phyloP scores from a whole-genome alignment of 2,329 filamentous ascomycete genomes.

The Alternaria arbusti region DNA sequence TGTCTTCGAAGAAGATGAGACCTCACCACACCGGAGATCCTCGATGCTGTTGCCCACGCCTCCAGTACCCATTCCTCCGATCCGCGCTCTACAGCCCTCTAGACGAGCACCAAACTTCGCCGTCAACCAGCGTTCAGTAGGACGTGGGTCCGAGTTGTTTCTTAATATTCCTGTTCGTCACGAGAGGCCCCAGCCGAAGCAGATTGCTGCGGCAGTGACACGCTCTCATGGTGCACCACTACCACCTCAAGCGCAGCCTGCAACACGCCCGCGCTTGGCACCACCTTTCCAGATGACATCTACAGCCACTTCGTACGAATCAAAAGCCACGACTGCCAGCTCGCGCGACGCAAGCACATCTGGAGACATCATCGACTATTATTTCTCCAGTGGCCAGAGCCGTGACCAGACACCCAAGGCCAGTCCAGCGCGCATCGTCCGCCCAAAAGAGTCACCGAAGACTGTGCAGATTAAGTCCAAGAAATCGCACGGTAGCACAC shows the following conservation, averaged over 20 bases:
- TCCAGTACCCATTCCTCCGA: slow-evolving; percentile 42
- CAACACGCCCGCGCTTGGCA: slow-evolving; percentile 15
- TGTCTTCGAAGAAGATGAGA: slow-evolving; percentile 49
- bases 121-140: slow-evolving; percentile 7
- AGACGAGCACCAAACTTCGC: slow-evolving; percentile 22
- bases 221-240: slow-evolving; percentile 17
- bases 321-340: slow-evolving; percentile 25
- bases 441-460: slow-evolving; percentile 27
- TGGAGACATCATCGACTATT: slow-evolving; percentile 48
- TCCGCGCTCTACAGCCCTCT: slow-evolving; percentile 42
- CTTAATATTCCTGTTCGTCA: slow-evolving; percentile 42
- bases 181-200: slow-evolving; percentile 30
- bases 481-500: slow-evolving; percentile 34
- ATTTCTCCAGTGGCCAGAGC: slow-evolving; percentile 33
- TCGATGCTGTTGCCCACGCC: slow-evolving; percentile 40
- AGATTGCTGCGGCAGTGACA: slow-evolving; percentile 10
- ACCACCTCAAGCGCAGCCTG: slow-evolving; percentile 2
- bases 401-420: slow-evolving; percentile 19
- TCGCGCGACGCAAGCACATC: slow-evolving; percentile 28
- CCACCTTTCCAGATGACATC: slow-evolving; percentile 21
- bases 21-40: slow-evolving; percentile 28
- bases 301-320: slow-evolving; percentile 19
- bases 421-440: slow-evolving; percentile 16
- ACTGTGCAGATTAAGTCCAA: slow-evolving; percentile 30
- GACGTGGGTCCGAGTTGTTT: slow-evolving; percentile 35